A percentile compares a stretch with the other conserved stretches of the same genome.
phyloP scores from a whole-genome alignment of 2,329 filamentous ascomycete species.

The Triangularia verruculosa region DNA sequence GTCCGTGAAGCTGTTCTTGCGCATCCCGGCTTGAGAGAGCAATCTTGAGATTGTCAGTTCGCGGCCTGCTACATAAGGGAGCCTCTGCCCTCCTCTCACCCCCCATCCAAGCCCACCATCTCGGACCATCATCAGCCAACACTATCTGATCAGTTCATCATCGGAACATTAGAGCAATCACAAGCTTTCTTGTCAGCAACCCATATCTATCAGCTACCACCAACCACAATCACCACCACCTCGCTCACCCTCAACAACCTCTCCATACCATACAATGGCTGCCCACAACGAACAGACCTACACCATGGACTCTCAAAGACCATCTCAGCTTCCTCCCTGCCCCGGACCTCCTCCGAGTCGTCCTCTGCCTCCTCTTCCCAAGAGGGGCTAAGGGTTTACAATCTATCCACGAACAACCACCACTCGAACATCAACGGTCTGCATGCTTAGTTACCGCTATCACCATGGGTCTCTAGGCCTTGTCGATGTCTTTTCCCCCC shows the following conservation, averaged over 20 bases:
- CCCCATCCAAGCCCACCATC: conserved; percentile 13
- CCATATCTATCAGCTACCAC: conserved; percentile 1
- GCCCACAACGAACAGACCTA: conserved; percentile 9
- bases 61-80: conserved; percentile 28
- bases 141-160: conserved; percentile 18
- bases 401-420: neutral
- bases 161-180: conserved; percentile 11
- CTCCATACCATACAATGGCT: conserved; percentile 7
- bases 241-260: conserved; percentile 1
- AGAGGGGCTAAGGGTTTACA: conserved; percentile 46
- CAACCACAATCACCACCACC: conserved; percentile 1
- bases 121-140: conserved; percentile 26
- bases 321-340: conserved; percentile 65
- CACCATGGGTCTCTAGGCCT: conserved; percentile 16
- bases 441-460: conserved; percentile 18
- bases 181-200: conserved; percentile 6
- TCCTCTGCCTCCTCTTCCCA: conserved; percentile 63
- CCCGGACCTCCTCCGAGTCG: conserved; percentile 63
- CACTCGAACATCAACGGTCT: conserved; percentile 17
- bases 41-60: conserved; percentile 27
- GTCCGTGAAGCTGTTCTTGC: conserved; percentile 24
- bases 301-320: conserved; percentile 58
- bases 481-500: conserved; percentile 4
- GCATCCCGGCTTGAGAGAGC: conserved; percentile 22
- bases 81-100: conserved; percentile 19